phyloP scores from a whole-genome alignment of 2,329 filamentous ascomycete genomes.

The Hypoxylon sp. region DNA sequence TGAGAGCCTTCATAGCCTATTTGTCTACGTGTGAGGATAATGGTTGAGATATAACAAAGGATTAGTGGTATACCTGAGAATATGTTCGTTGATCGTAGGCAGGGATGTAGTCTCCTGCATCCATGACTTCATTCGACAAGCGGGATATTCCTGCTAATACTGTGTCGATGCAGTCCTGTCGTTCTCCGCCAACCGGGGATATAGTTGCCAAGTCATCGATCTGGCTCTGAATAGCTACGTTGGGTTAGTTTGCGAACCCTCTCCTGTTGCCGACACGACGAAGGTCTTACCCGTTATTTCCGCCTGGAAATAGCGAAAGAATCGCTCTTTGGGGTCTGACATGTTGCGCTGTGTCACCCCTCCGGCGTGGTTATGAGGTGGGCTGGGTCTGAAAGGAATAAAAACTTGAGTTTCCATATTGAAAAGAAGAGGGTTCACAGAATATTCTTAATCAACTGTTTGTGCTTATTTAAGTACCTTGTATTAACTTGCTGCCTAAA shows the following conservation, averaged over 20 bases:
- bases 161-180: slow-evolving; percentile 84
- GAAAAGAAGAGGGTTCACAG: slow-evolving; percentile 12
- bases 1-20: slow-evolving; percentile 83
- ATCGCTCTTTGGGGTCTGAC: slow-evolving; percentile 78
- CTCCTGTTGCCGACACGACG: background rate
- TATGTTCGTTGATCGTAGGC: slow-evolving; percentile 93
- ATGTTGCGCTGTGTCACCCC: slow-evolving; percentile 53
- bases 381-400: slow-evolving; percentile 48
- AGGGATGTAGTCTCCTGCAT: slow-evolving; percentile 85
- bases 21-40: slow-evolving; percentile 29
- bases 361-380: slow-evolving; percentile 39
- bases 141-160: slow-evolving; percentile 84
- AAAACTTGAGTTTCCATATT: slow-evolving; percentile 46
- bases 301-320: slow-evolving; percentile 87
- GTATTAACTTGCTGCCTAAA: slow-evolving; percentile 30
- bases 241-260: slow-evolving; percentile 3
- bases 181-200: slow-evolving; percentile 77
- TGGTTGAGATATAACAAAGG: background rate
- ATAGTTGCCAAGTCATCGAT: slow-evolving; percentile 78
- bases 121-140: slow-evolving; percentile 86
- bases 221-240: slow-evolving; percentile 79
- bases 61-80: slow-evolving; percentile 70
- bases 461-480: slow-evolving; percentile 23
- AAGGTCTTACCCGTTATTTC: slow-evolving; percentile 76
- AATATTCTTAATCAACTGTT: background rate